Evolutionary conservation across 2,329 filamentous ascomycete species (phyloP), one percentile per base, ranked within the genome.

Genomic region (Fusarium illudens): DNA sequence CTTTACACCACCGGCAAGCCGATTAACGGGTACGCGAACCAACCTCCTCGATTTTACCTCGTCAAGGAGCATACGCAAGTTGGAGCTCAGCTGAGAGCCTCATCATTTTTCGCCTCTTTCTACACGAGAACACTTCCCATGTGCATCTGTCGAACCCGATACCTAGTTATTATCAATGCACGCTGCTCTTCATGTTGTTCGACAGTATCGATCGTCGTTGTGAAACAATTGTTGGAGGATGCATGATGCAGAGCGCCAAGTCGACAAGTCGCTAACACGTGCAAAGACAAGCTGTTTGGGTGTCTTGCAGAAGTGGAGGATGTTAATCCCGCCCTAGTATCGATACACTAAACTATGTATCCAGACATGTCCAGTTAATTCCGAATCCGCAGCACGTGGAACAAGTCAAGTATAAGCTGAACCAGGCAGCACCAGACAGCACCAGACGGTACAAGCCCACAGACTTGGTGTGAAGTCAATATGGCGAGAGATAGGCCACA

Each of bases 111-210:
- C 34, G 22, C 50, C 22, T 36, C 15, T 17, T 22, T 22, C 12
- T 20, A 27, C 19, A 11, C 13, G 49, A 33, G 20, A 22, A 27
- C 12, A 37, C 22, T 15, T 25, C 13, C 39, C 27, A 13, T 10
- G n/a, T 46, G 32, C 17, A 19, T 20, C 15, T 33, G 27, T 20
- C 36, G 4, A 44, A 25, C n/a, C 30, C 49, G 9, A 48, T 60
- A 46, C 22, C 22, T 46, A 57, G 57, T 32, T 58, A 48, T 29
- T 32, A 37, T 42, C 39, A 60, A 66, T 64, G 51, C 60, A 69
- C 32, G 42, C 33, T 39, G 37, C 32, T 39, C 10, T 37, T 39
- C 20, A 20, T 17, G 4, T 33, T 27, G 4, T 49, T 30, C 7
- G 3, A 25, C 11, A 25, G 11, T 25, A 17, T 17, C 34, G 22